Evolutionary conservation across 164 flowering plant genomes (phyloP), one percentile per base, ranked within the genome.

Genomic region (Sedum album): DNA sequence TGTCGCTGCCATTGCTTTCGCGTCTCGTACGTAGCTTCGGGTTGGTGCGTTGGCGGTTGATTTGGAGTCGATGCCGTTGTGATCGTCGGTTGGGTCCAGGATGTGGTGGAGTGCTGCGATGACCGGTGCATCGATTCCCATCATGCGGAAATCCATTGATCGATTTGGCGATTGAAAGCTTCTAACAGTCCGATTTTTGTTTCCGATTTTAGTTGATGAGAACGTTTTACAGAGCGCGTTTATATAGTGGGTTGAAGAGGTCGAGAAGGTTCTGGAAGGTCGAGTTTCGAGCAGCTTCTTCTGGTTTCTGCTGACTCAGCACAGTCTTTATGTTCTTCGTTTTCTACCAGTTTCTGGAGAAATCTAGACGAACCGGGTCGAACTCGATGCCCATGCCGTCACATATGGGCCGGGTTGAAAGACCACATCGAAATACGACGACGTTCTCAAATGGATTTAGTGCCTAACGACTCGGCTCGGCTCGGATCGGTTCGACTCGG

Each of bases 1-100:
- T 0, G 81, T 78, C 4, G 76, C 49, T 0, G 80, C 88, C 87
- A 87, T 85, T 31, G 89, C 91, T 73, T 77, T 79, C 31, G 88
- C 84, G 73, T 87, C 88, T 4, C 84, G 84, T 36, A 83, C 83
- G 82, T 83, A 87, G 70, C 77, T 70, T 11, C 79, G 71, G 1
- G 85, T 70, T 0, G 86, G 86, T 1, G 73, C 74, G 75, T 68
- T 70, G 65, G n/a, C 17, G 8, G 78, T 35, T 61, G 75, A 79
- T 25, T 77, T 80, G 55, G 38, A 4, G 61, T 55, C 61, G 61
- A 4, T 6, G 31, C 31, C 61, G 31, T 10, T 35, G 48, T 7
- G 15, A 1, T 75, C 78, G 41, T 80, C 79, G 28, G 78, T 69
- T 26, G 69, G 15, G 28, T 82, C 83, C 33, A 83, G 68, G 66